phyloP scores from a whole-genome alignment of 2,329 filamentous ascomycete genomes.

The Acephala macrosclerotiorum region DNA sequence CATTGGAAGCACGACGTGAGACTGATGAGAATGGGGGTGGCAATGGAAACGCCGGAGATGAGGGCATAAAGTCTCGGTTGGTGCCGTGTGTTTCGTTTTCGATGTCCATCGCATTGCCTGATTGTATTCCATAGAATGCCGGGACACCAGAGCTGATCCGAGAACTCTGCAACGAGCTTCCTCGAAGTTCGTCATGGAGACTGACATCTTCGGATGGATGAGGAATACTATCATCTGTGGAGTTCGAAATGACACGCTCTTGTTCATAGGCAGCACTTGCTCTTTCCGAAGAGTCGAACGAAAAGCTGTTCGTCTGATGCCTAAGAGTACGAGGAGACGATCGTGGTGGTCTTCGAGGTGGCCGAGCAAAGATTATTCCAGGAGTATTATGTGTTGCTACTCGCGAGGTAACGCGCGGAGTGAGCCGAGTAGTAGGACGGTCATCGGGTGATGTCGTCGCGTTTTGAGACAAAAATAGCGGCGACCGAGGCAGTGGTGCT shows the following conservation, averaged over 20 bases:
- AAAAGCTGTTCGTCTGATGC: constrained; percentile 47
- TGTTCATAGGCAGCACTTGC: constrained; percentile 43
- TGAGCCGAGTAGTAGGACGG: constrained; percentile 33
- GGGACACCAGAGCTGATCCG: constrained; percentile 22
- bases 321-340: constrained; percentile 38
- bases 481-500: constrained; percentile 41
- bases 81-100: constrained; percentile 7
- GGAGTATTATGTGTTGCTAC: constrained; percentile 38
- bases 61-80: constrained; percentile 23
- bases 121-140: not conserved
- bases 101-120: not conserved
- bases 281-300: constrained; percentile 44
- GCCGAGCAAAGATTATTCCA: constrained; percentile 43
- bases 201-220: constrained; percentile 28
- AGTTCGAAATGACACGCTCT: constrained; percentile 34
- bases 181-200: constrained; percentile 39
- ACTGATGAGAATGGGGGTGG: constrained; percentile 43
- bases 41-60: constrained; percentile 32
- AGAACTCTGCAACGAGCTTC: constrained; percentile 38
- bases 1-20: constrained; percentile 34
- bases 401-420: constrained; percentile 36
- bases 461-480: constrained; percentile 43
- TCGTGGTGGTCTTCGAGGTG: constrained; percentile 37
- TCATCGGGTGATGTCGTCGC: constrained; percentile 42
- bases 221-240: constrained; percentile 31